Conservation (phyloP, 768 basidiomycete genomes). For the Daedaleopsis sinensis region DNA sequence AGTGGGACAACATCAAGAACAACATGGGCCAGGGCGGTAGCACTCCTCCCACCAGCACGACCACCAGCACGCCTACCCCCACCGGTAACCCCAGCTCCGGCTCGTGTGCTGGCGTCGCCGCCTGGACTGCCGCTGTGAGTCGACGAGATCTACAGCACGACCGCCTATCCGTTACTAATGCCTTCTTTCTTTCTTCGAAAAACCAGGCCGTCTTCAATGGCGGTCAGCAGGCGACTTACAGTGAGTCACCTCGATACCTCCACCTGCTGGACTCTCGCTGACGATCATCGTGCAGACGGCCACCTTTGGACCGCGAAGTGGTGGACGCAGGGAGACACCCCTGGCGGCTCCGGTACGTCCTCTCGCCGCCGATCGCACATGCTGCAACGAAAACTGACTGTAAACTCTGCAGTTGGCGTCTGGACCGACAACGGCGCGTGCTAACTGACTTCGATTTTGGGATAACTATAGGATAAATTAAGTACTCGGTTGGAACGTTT, state of each 20-base stretch:
- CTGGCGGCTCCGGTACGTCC: constrained; percentile 49
- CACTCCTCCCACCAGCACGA: constrained; percentile 22
- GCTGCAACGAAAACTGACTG: constrained; percentile 1
- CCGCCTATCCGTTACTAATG: background rate
- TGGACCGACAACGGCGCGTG: constrained; percentile 57
- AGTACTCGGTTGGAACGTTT: no score
- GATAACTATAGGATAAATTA: no score
- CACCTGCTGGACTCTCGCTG: background rate
- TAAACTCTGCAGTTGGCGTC: constrained; percentile 45
- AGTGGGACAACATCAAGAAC: constrained; percentile 69
- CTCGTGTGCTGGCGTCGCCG: constrained; percentile 44
- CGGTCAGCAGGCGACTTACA: constrained; percentile 48
- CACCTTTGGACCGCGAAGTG: constrained; percentile 64
- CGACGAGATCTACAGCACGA: background rate
- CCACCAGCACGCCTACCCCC: constrained; percentile 26
- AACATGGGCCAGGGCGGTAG: constrained; percentile 51
- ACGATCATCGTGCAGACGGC: constrained; percentile 35
- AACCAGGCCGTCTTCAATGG: constrained; percentile 47
- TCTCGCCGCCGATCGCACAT: constrained; percentile 1
- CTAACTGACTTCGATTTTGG: constrained; percentile 10
- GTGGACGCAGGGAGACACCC: constrained; percentile 64
- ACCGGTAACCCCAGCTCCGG: constrained; percentile 23
- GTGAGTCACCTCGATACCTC: constrained; percentile 32
- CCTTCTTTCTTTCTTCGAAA: background rate
- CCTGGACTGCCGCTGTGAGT: constrained; percentile 50